Base-by-base conservation (phyloP, 1,139 yeast species). In the Debaryomyces sp. region DNA sequence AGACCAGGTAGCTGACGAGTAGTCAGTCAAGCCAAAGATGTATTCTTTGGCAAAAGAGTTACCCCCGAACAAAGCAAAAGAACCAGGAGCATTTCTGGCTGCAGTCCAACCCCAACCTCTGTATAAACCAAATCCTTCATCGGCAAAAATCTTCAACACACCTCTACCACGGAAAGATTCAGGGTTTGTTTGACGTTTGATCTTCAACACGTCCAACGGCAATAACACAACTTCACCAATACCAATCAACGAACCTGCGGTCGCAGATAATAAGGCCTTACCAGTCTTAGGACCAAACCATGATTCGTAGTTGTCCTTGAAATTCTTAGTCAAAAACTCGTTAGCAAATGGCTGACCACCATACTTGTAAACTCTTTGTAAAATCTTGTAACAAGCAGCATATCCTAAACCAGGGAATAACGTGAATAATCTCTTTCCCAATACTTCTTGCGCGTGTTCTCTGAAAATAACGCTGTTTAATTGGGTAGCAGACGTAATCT, bases 71-170 rank as follows among this genome's bases (percentile, higher is more conserved):
- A 94, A 78, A 12, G 98, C 97, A 66, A 94, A 94, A 2, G 97
- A 90, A 50, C 99, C 99, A 35, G 99, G 99, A 3, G 98, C 98
- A 67, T 94, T 94, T 81, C 99, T 86, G 44, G 99, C 99, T 60
- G 96, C 96, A 53, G 99, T 94, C 99, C 99, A 94, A 50, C 98
- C 98, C 96, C 98, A 92, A 58, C 99, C 99, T 68, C 97, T 82
- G 77, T 94, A 94, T 61, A 94, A 79, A 34, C 94, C 91, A 54
- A 90, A 80, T 21, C 99, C 99, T 75, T 95, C 99, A 65, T 94
- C 99, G 47, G 79, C 67, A 55, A 94, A 67, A 61, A 94, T 90
- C 71, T 82, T 87, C 55, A 91, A 53, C 74, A 94, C 91, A 9
- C 99, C 98, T 77, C 99, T 88, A 61, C 99, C 99, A 71, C 85